These are phyloP conservation scores for Pachysolen tannophilus DNA, from an alignment of 805 yeast species.

Conservation along the genomic window DNA sequence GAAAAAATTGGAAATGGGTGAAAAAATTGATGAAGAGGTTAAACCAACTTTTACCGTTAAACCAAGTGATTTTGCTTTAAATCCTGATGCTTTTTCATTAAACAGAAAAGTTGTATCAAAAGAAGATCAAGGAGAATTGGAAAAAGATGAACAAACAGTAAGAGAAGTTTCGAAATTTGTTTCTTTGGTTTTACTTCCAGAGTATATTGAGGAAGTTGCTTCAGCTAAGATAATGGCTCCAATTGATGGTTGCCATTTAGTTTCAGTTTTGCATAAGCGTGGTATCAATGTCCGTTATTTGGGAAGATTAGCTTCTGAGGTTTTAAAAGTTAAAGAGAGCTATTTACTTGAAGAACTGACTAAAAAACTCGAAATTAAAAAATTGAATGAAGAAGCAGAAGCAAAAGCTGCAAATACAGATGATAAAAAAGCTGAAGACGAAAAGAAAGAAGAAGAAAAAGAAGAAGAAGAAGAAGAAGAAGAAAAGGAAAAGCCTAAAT, in stretches of 20 bases:
- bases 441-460: constrained; percentile 23
- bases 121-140: constrained; percentile 25
- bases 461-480: constrained; percentile 25
- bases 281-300: constrained; percentile 90
- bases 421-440: constrained; percentile 25
- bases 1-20: constrained; percentile 11
- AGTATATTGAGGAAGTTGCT: constrained; percentile 47
- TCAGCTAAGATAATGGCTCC: constrained; percentile 51
- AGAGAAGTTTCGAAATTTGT: constrained; percentile 64
- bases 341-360: constrained; percentile 19
- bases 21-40: constrained; percentile 24
- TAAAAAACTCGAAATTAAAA: constrained; percentile 18
- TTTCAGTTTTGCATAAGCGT: constrained; percentile 57
- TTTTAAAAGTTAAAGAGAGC: constrained; percentile 23
- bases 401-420: constrained; percentile 19
- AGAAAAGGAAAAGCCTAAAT: constrained; percentile 18
- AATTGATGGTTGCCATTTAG: constrained; percentile 72
- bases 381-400: constrained; percentile 24
- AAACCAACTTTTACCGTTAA: constrained; percentile 47
- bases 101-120: constrained; percentile 30
- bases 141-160: constrained; percentile 55
- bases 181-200: constrained; percentile 49
- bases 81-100: constrained; percentile 69
- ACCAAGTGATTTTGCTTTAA: constrained; percentile 48
- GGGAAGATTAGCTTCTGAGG: constrained; percentile 47